phyloP scores from a whole-genome alignment of 176 grass and related monocot species.

The maize (Zea mays) region DNA sequence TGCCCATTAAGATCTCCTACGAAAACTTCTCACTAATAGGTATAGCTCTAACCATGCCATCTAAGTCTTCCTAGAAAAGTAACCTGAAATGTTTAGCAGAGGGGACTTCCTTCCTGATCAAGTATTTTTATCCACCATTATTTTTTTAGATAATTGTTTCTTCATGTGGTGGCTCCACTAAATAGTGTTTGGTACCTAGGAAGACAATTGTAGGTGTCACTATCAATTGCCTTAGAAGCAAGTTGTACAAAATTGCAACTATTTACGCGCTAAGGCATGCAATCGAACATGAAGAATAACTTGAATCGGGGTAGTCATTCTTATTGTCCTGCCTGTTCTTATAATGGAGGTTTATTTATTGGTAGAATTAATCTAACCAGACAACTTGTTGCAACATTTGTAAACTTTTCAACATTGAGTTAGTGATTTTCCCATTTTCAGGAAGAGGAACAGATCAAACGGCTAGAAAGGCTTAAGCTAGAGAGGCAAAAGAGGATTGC shows the following conservation, averaged over 20 bases:
- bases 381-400: neutral
- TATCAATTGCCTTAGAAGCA: neutral
- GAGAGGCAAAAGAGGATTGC: conserved; percentile 97
- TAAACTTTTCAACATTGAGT: neutral
- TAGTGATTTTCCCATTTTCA: conserved; percentile 27
- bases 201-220: neutral
- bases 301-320: neutral
- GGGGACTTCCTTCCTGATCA: neutral
- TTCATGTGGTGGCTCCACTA: neutral
- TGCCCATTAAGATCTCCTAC: too few species aligned
- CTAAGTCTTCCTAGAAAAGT: too few species aligned
- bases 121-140: neutral
- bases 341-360: neutral
- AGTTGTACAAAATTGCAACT: neutral
- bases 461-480: conserved; percentile 81
- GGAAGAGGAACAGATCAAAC: conserved; percentile 91
- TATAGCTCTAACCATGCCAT: too few species aligned
- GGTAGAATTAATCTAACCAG: conserved; percentile 4
- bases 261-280: neutral
- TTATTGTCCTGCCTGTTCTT: neutral
- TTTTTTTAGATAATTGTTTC: neutral
- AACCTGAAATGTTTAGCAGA: neutral
- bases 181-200: neutral
- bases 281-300: neutral
- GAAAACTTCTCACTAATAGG: too few species aligned